Conservation (phyloP, 257 asterid genomes). For the Ballota nigra region DNA sequence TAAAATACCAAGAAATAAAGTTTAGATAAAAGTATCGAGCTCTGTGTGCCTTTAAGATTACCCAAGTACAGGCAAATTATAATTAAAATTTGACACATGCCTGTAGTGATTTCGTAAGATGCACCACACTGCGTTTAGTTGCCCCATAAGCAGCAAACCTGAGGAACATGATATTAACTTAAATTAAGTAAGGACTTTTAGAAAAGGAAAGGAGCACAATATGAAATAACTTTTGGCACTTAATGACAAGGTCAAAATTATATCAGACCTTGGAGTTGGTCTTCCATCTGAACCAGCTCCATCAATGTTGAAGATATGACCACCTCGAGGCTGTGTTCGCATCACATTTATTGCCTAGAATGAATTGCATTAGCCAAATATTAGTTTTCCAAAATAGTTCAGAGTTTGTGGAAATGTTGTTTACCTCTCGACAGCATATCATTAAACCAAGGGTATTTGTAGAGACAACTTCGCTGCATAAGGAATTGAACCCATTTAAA, state of each 20-base stretch:
- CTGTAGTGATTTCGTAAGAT: conserved; percentile 94
- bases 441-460: conserved; percentile 92
- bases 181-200: not conserved
- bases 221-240: not conserved
- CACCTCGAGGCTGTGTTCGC: conserved; percentile 86
- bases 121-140: conserved; percentile 96
- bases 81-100: conserved; percentile 36
- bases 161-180: conserved; percentile 22
- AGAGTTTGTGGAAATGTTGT: conserved; percentile 11
- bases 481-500: conserved; percentile 19
- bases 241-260: conserved; percentile 5
- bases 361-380: conserved; percentile 31
- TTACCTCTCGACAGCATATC: conserved; percentile 99
- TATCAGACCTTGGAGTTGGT: conserved; percentile 85
- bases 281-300: conserved; percentile 99
- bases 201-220: not conserved
- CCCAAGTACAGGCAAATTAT: not conserved
- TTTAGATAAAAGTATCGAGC: not conserved
- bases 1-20: not conserved
- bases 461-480: conserved; percentile 84
- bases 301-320: conserved; percentile 89
- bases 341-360: conserved; percentile 87
- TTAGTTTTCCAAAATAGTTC: conserved; percentile 14
- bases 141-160: conserved; percentile 99
- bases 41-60: not conserved